Base-by-base conservation (phyloP, 1,284 basidiomycete species). In the Rhodotorula sp. region DNA sequence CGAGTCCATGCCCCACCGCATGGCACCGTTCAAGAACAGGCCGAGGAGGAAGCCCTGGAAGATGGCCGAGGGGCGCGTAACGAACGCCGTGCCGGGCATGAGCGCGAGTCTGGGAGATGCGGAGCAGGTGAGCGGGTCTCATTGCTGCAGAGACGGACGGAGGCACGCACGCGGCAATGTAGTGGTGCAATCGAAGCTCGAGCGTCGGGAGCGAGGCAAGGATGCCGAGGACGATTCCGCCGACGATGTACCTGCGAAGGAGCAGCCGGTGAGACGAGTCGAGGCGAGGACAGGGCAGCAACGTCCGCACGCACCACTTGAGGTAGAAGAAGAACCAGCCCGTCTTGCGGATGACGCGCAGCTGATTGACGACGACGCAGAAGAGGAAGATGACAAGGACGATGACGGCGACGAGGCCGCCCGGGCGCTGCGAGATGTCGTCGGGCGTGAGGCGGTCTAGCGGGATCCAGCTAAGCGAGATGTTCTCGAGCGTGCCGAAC, bases 21-120 rank as follows among this genome's bases (percentile, higher is more conserved):
- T 72, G 2, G 80, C 72, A 17, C 82, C 81, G 72, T 82, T 80
- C 53, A 81, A 77, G 81, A 92, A 93, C 82, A 93, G 86, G 17
- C 93, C 92, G 48, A 93, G 83, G 14, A 93, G 81, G 77, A 93
- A 89, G 1, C 89, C 91, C 81, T 92, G 90, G 79, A 90, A 90
- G 57, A 92, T 85, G 0, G 90, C 88, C 10, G 89, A 91, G 41
- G 90, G 82, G 49, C 91, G 85, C 25, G 91, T 94, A 0, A 91
- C 90, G 78, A 92, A 92, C 3, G 87, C 91, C 17, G 90, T 91
- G 5, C 87, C 88, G 34, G 91, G 91, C 50, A 93, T 85, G 68
- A 93, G 84, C 13, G 86, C 85, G 79, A 93, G 89, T 0, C 87
- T 60, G 91, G 83, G 72, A 93, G 87, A 65, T 79, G 74, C 67